phyloP scores from a whole-genome alignment of 495 filamentous ascomycete genomes.

The Penicillium nucicola region DNA sequence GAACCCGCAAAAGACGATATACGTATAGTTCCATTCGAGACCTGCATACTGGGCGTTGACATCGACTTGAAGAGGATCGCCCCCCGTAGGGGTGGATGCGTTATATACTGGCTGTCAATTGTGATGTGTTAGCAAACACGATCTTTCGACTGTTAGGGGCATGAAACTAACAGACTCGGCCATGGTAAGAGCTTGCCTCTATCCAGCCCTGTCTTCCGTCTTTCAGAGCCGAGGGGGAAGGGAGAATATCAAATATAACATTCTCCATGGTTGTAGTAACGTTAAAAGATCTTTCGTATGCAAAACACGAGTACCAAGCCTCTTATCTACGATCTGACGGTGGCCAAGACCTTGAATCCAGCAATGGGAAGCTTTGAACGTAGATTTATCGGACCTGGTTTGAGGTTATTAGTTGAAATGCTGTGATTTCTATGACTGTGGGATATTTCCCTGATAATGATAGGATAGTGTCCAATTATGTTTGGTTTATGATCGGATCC shows the following conservation, averaged over 20 bases:
- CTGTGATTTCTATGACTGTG: neutral
- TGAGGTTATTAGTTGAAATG: neutral
- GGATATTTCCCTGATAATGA: constrained; percentile 6
- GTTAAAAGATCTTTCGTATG: no score
- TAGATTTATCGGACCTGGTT: neutral
- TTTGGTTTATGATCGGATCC: constrained; percentile 7
- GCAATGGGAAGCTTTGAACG: neutral
- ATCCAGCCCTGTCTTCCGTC: neutral
- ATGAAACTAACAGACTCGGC: constrained; percentile 5
- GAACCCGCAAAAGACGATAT: constrained; percentile 48
- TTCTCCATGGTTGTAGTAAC: neutral
- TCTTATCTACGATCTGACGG: constrained; percentile 8
- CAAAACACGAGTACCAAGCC: neutral
- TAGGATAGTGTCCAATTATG: constrained; percentile 11
- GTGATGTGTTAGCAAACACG: neutral
- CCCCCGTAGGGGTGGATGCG: constrained; percentile 41
- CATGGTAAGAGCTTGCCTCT: constrained; percentile 1
- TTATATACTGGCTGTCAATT: constrained; percentile 35
- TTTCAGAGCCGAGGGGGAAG: no score
- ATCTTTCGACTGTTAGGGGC: neutral
- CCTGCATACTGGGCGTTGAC: constrained; percentile 51
- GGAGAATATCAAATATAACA: neutral
- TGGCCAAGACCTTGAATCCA: neutral
- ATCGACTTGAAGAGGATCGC: constrained; percentile 42
- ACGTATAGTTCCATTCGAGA: constrained; percentile 49